Percentiles rank a stretch among this genome's conserved stretches.
Evolutionary conservation across 1,284 basidiomycete genomes (phyloP).

Genomic region (Sanghuangporus weigelae): DNA sequence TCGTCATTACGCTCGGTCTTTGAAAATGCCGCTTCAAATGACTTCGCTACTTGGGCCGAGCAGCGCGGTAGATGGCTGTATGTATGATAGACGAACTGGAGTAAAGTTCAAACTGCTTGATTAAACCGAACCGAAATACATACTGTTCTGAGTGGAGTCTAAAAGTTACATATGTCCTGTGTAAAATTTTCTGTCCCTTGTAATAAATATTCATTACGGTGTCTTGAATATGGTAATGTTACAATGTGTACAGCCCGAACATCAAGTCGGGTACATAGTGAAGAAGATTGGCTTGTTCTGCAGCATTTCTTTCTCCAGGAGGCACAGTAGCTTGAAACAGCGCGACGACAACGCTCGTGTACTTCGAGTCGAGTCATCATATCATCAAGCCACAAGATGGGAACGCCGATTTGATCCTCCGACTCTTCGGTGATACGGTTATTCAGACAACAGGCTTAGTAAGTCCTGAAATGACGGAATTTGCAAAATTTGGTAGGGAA

Average conservation of each 20-base stretch:
- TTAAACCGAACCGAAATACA: too few species aligned
- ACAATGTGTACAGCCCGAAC: background rate
- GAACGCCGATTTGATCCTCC: background rate
- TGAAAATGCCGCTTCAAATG: conserved; percentile 36
- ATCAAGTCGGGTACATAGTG: too few species aligned
- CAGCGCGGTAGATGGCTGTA: conserved; percentile 59
- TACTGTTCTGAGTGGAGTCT: too few species aligned
- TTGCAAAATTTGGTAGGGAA: background rate
- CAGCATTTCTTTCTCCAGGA: background rate
- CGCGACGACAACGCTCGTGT: too few species aligned
- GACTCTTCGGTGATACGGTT: background rate
- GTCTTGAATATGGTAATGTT: background rate
- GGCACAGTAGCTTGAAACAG: background rate
- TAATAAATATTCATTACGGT: too few species aligned
- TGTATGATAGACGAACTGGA: conserved; percentile 34
- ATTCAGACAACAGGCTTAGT: background rate
- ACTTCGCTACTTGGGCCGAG: conserved; percentile 55
- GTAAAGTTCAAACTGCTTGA: background rate
- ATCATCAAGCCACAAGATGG: too few species aligned
- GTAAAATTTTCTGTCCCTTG: too few species aligned
- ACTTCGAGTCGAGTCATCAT: too few species aligned
- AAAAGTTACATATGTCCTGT: too few species aligned
- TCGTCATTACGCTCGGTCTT: conserved; percentile 44
- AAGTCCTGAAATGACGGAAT: background rate
- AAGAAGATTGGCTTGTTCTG: too few species aligned